Percentiles rank a stretch among this genome's conserved stretches.
Evolutionary conservation across 2,329 filamentous ascomycete genomes (phyloP).

Genomic region (Penicillium palitans): DNA sequence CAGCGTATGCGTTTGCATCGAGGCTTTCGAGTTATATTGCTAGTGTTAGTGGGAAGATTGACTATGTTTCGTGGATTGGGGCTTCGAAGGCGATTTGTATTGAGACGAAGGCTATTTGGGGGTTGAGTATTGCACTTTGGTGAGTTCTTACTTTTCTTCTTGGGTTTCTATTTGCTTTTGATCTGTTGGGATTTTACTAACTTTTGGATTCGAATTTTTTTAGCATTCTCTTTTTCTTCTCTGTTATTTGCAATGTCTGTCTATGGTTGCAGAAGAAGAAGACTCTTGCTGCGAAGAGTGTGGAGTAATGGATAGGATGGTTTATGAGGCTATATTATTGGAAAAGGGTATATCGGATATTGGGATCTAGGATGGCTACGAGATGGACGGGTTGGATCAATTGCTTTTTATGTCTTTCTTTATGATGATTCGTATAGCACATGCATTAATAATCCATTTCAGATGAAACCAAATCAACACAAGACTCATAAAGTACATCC

Average conservation of each 20-base stretch:
- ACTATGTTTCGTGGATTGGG: constrained; percentile 58
- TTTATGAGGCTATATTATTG: not conserved
- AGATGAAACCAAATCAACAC: constrained; percentile 7
- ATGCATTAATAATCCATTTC: constrained; percentile 12
- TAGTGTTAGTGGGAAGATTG: constrained; percentile 51
- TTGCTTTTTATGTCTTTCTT: not conserved
- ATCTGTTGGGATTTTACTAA: not conserved
- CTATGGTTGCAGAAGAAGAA: constrained; percentile 65
- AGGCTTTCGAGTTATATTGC: constrained; percentile 55
- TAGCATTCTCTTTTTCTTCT: constrained; percentile 67
- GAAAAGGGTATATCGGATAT: not conserved
- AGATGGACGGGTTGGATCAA: not conserved
- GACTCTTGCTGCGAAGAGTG: constrained; percentile 28
- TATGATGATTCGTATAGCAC: not conserved
- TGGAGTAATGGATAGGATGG: constrained; percentile 4
- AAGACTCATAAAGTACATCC: constrained; percentile 1
- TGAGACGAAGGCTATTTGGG: constrained; percentile 86
- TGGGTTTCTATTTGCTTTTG: not conserved
- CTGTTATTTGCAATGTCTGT: constrained; percentile 57
- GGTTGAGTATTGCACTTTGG: constrained; percentile 75
- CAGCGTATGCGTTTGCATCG: constrained; percentile 56
- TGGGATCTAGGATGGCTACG: not conserved
- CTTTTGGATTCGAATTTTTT: not conserved
- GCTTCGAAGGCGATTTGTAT: constrained; percentile 68
- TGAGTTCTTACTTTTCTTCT: constrained; percentile 38